A percentile compares a stretch with the other conserved stretches of the same genome.
phyloP scores from a whole-genome alignment of 2,329 filamentous ascomycete genomes.

The Apiospora malaysiana region DNA sequence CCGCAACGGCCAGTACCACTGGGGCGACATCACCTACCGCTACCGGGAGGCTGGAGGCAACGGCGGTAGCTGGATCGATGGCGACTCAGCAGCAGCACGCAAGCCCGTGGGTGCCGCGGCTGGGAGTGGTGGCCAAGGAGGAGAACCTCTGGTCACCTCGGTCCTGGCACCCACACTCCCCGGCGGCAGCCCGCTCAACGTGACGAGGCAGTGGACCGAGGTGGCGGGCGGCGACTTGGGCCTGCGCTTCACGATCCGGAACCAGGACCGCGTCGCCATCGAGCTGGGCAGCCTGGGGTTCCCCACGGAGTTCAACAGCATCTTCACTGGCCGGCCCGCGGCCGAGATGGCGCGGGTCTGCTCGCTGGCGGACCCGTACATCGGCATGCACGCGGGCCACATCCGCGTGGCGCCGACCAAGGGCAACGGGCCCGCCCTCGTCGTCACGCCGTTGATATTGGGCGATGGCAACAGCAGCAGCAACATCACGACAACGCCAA shows the following conservation, averaged over 20 bases:
- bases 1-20: constrained; percentile 61
- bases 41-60: constrained; percentile 47
- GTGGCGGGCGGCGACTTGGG: constrained; percentile 52
- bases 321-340: constrained; percentile 58
- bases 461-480: constrained; percentile 33
- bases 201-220: constrained; percentile 59
- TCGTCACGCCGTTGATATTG: constrained; percentile 56
- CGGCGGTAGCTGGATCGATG: constrained; percentile 49
- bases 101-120: constrained; percentile 37
- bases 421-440: constrained; percentile 58
- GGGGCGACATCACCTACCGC: constrained; percentile 62
- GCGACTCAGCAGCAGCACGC: constrained; percentile 52
- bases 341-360: constrained; percentile 56
- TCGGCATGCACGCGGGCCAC: constrained; percentile 64
- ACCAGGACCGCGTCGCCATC: constrained; percentile 45
- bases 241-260: constrained; percentile 57
- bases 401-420: constrained; percentile 58
- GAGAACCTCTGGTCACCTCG: constrained; percentile 44
- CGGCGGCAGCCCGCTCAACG: constrained; percentile 43
- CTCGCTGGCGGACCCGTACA: constrained; percentile 63
- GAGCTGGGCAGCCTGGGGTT: constrained; percentile 64
- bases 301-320: constrained; percentile 66
- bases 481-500: constrained; percentile 38
- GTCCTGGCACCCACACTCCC: constrained; percentile 50
- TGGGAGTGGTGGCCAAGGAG: neutral